Evolutionary conservation across 495 filamentous ascomycete species (phyloP).

Genomic region (Trichodelitschia bisporula): DNA sequence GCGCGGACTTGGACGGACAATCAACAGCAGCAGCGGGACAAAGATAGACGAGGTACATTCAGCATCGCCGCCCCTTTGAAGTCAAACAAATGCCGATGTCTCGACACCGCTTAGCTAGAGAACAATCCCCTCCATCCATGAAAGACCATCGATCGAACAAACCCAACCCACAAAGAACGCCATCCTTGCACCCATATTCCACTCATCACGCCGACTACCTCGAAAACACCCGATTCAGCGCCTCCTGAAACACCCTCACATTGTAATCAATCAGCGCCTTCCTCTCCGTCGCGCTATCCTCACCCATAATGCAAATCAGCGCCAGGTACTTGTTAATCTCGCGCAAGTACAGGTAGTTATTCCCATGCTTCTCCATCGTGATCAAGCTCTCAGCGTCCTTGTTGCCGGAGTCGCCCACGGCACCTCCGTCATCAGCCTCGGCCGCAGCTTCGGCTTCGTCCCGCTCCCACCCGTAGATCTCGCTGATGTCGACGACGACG

Average conservation of each 20-base stretch:
- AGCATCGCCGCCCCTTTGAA: no score
- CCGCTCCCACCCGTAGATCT: conserved; percentile 69
- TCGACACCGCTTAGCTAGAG: no score
- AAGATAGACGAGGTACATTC: no score
- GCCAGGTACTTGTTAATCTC: conserved; percentile 47
- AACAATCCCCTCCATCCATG: no score
- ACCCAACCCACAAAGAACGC: no score
- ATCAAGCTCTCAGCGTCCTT: conserved; percentile 57
- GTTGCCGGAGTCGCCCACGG: conserved; percentile 35
- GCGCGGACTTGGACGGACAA: no score
- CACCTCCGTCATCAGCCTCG: conserved; percentile 30
- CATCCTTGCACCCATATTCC: no score
- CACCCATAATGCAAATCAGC: conserved; percentile 20
- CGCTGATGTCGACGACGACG: conserved; percentile 84
- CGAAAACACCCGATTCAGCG: conserved; percentile 17
- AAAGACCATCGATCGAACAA: no score
- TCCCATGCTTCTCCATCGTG: conserved; percentile 45
- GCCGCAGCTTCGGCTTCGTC: conserved; percentile 21
- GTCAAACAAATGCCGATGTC: no score
- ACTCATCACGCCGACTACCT: no score
- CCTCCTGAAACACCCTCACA: conserved; percentile 18
- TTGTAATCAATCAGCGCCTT: conserved; percentile 22
- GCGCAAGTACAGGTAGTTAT: conserved; percentile 51
- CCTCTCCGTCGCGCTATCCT: conserved; percentile 18
- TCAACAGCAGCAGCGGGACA: no score